These are phyloP conservation scores for Cercospora zeae-maydis DNA, from an alignment of 2,329 filamentous ascomycete species.

Conservation along the genomic window DNA sequence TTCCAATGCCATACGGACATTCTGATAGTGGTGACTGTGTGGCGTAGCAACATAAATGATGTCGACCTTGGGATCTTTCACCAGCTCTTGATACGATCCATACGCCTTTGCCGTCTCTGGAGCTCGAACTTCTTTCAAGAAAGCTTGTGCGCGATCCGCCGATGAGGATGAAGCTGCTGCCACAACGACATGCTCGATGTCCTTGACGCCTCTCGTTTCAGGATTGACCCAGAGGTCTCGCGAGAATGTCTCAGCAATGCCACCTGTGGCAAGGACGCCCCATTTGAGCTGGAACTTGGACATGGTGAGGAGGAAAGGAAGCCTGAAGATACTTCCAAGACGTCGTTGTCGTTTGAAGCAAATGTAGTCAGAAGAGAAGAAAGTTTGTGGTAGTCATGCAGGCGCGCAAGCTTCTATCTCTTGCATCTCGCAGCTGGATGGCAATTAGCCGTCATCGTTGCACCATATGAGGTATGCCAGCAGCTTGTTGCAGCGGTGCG, in stretches of 20 bases:
- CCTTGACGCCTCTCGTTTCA: conserved; percentile 61
- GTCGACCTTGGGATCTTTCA: conserved; percentile 73
- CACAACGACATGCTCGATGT: conserved; percentile 72
- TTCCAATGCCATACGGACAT: conserved; percentile 77
- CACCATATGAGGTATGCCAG: neutral
- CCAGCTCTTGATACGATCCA: conserved; percentile 77
- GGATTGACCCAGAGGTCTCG: conserved; percentile 77
- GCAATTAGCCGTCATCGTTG: neutral
- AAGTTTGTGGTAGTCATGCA: neutral
- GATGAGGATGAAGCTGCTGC: conserved; percentile 79
- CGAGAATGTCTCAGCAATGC: conserved; percentile 55
- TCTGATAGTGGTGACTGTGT: conserved; percentile 90
- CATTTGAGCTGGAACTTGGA: conserved; percentile 37
- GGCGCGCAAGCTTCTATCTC: neutral
- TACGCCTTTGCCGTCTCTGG: conserved; percentile 67
- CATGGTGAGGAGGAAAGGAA: conserved; percentile 21
- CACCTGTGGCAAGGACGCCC: conserved; percentile 49
- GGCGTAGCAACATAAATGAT: conserved; percentile 87
- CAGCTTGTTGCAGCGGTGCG: neutral
- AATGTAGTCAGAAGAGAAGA: neutral
- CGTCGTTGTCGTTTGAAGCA: neutral
- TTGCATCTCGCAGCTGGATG: neutral
- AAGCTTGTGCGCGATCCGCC: conserved; percentile 63
- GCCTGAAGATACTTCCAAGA: neutral
- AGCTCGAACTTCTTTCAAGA: conserved; percentile 68